Evolutionary conservation across 257 asterid genomes (phyloP).

Genomic region (Misopates orontium): DNA sequence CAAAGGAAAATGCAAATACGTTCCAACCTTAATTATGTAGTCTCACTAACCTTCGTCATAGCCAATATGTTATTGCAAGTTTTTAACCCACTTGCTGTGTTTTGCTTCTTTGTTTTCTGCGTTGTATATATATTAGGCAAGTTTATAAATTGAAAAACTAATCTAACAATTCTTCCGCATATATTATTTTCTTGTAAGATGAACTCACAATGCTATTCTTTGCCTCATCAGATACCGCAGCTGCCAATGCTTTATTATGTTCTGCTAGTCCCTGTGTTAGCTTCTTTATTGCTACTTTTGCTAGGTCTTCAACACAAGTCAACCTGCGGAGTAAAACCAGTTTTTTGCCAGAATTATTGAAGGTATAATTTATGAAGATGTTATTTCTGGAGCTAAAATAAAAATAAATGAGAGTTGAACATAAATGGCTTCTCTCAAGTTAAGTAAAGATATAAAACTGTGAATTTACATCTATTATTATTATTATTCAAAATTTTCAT

Average conservation of each 20-base stretch:
- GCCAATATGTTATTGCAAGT: slow-evolving; percentile 90
- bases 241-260: slow-evolving; percentile 56
- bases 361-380: neutral
- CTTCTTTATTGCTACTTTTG: slow-evolving; percentile 69
- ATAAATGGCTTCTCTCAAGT: neutral
- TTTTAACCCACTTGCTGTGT: slow-evolving; percentile 64
- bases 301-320: slow-evolving; percentile 76
- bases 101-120: slow-evolving; percentile 80
- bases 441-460: slow-evolving; percentile 11
- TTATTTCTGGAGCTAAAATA: slow-evolving; percentile 9
- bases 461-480: too few relatives aligned
- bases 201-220: slow-evolving; percentile 75
- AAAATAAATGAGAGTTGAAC: slow-evolving; percentile 13
- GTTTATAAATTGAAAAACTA: slow-evolving; percentile 19
- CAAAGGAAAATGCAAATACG: slow-evolving; percentile 14
- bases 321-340: slow-evolving; percentile 46
- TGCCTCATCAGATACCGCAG: slow-evolving; percentile 80
- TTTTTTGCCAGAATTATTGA: slow-evolving; percentile 4
- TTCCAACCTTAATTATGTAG: slow-evolving; percentile 1
- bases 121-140: slow-evolving; percentile 7
- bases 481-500: too few relatives aligned
- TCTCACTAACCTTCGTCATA: slow-evolving; percentile 66
- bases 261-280: slow-evolving; percentile 77
- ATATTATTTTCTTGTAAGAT: slow-evolving; percentile 18
- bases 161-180: neutral